Conservation (phyloP, 257 asterid species). For the Verbena officinalis region DNA sequence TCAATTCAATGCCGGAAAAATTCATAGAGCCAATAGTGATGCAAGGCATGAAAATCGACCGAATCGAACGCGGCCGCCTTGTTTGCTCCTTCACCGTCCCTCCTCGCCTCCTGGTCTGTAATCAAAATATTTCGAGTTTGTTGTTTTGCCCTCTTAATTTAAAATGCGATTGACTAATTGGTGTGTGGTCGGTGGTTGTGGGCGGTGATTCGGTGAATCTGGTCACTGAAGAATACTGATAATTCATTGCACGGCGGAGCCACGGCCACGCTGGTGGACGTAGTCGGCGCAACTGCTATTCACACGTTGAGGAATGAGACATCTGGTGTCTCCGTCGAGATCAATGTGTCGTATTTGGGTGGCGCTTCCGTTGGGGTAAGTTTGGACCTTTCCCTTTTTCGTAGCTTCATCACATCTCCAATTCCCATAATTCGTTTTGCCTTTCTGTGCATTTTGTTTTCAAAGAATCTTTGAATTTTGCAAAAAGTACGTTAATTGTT, state of each 20-base stretch:
- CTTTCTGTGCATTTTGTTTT: neutral
- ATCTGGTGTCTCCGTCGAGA: constrained; percentile 78
- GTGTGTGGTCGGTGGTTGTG: constrained; percentile 15
- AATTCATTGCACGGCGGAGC: constrained; percentile 82
- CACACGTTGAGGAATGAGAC: constrained; percentile 53
- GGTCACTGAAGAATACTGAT: constrained; percentile 47
- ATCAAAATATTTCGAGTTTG: neutral
- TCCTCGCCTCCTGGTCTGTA: constrained; percentile 70
- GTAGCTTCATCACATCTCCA: neutral
- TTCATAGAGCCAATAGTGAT: constrained; percentile 69
- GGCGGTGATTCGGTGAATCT: constrained; percentile 1
- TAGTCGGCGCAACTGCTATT: constrained; percentile 65
- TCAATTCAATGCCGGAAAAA: constrained; percentile 59
- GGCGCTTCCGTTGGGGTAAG: constrained; percentile 71
- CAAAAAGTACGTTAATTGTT: no score
- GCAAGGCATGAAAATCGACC: constrained; percentile 66
- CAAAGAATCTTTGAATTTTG: no score
- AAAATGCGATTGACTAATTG: neutral
- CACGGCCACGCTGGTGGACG: constrained; percentile 75
- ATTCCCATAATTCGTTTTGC: neutral
- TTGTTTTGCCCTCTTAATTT: neutral
- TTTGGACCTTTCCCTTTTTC: constrained; percentile 2
- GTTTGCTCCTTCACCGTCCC: constrained; percentile 73
- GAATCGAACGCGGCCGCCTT: constrained; percentile 67
- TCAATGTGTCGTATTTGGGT: constrained; percentile 63